Evolutionary conservation across 2,329 filamentous ascomycete genomes (phyloP).

Genomic region (Mycosphaerella sp.): DNA sequence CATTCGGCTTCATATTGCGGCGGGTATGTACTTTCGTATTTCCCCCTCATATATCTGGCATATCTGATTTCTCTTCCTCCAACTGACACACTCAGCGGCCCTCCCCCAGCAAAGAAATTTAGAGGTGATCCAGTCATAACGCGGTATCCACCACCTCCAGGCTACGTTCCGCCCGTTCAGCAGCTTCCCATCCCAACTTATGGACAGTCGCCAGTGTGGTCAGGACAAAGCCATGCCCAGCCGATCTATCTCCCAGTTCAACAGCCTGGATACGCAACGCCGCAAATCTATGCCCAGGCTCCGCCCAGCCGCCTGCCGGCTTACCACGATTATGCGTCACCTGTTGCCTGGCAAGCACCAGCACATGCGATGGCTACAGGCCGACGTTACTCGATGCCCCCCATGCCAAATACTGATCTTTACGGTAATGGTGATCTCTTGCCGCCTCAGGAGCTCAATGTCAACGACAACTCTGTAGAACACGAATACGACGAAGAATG

Average conservation of each 20-base stretch:
- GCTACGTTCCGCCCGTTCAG: slow-evolving; percentile 34
- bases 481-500: slow-evolving; percentile 42
- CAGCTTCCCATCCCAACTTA: slow-evolving; percentile 12
- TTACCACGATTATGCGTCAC: background rate
- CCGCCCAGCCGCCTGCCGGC: background rate
- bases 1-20: slow-evolving; percentile 6
- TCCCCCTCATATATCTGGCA: background rate
- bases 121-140: slow-evolving; percentile 47
- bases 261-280: background rate
- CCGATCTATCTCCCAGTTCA: slow-evolving; percentile 10
- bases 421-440: slow-evolving; percentile 30
- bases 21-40: slow-evolving; percentile 3
- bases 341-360: background rate
- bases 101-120: slow-evolving; percentile 37
- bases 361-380: background rate
- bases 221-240: slow-evolving; percentile 13
- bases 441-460: slow-evolving; percentile 16
- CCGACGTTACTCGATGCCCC: slow-evolving; percentile 2
- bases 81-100: slow-evolving; percentile 15
- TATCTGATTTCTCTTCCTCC: background rate
- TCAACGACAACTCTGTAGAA: slow-evolving; percentile 31
- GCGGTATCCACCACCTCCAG: slow-evolving; percentile 46
- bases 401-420: slow-evolving; percentile 8
- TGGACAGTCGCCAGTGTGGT: slow-evolving; percentile 21
- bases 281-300: background rate